Conservation (phyloP, 257 asterid genomes). For the Petunia axillaris region DNA sequence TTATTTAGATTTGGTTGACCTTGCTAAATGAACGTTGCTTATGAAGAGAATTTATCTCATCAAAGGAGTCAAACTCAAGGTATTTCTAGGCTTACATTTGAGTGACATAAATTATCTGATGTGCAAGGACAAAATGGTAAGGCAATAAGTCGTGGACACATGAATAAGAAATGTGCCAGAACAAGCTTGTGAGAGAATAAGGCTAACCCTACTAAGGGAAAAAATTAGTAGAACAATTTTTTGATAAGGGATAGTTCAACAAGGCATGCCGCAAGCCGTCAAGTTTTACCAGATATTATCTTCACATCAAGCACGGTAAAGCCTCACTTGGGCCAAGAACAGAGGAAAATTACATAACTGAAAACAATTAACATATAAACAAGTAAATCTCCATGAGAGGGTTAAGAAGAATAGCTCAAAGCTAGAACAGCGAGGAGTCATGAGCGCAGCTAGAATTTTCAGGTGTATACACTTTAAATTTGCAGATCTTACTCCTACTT, state of each 20-base stretch:
- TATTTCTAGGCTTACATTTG: background rate
- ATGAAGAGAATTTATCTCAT: background rate
- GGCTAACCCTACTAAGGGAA: background rate
- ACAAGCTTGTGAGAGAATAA: background rate
- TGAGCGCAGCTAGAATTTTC: background rate
- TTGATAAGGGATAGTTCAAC: slow-evolving; percentile 1
- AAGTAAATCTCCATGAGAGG: slow-evolving; percentile 1
- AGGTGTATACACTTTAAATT: background rate
- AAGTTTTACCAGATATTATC: background rate
- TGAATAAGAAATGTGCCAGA: background rate
- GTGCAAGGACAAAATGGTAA: background rate
- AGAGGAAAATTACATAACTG: background rate
- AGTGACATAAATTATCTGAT: slow-evolving; percentile 3
- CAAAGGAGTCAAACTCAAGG: background rate
- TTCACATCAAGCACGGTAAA: background rate
- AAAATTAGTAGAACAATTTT: background rate
- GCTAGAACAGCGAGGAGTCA: background rate
- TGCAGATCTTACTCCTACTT: slow-evolving; percentile 5
- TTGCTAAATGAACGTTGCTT: background rate
- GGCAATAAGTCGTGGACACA: background rate
- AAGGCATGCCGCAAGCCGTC: background rate
- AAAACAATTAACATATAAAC: background rate
- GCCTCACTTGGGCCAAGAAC: too few species aligned
- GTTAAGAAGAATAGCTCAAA: background rate
- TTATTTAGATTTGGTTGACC: background rate